Evolutionary conservation across 2,329 filamentous ascomycete species (phyloP).

Genomic region (Colletotrichum zoysiae): DNA sequence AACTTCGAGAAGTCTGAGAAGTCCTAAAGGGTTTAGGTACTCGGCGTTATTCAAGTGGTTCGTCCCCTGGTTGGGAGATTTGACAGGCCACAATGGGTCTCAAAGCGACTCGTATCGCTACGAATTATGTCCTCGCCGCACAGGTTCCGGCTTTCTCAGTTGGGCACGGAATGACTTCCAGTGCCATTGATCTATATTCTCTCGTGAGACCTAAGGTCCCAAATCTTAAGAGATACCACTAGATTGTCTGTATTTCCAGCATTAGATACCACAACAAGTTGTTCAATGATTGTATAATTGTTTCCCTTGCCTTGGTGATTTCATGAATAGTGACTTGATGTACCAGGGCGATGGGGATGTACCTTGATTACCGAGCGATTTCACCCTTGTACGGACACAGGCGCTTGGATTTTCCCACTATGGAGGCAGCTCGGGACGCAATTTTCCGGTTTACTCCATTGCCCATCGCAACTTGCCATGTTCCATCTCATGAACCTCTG

Average conservation of each 20-base stretch:
- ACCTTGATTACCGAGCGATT: background rate
- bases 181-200: conserved; percentile 30
- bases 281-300: conserved; percentile 9
- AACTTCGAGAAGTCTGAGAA: conserved; percentile 37
- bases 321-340: background rate
- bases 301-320: background rate
- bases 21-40: background rate
- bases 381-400: no score
- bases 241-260: conserved; percentile 34
- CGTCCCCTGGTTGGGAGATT: background rate
- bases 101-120: conserved; percentile 24
- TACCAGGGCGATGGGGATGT: background rate
- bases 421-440: background rate
- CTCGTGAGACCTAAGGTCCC: conserved; percentile 10
- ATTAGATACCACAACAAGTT: conserved; percentile 39
- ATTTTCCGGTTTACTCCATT: background rate
- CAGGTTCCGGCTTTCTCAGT: conserved; percentile 22
- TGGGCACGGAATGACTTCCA: conserved; percentile 15
- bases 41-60: background rate
- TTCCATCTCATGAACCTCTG: no score
- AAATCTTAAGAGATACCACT: conserved; percentile 38
- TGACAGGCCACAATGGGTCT: conserved; percentile 2
- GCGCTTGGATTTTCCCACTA: background rate
- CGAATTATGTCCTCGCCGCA: conserved; percentile 32
- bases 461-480: no score